phyloP scores from a whole-genome alignment of 192 early-diverging fungal genomes.

The Podila epicladia region DNA sequence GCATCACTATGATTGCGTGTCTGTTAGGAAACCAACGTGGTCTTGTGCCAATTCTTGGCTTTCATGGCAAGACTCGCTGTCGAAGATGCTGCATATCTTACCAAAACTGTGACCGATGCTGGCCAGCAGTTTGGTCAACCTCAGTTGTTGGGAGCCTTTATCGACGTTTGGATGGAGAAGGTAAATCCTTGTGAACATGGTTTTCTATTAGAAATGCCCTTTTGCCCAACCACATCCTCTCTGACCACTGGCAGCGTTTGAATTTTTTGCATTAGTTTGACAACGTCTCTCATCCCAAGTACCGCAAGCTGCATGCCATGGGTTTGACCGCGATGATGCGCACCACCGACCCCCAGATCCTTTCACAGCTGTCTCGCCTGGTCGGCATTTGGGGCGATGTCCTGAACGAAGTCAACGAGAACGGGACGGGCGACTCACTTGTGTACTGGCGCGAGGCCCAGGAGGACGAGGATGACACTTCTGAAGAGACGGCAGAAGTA shows the following conservation, averaged over 20 bases:
- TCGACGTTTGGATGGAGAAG: conserved; percentile 76
- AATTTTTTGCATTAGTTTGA: conserved; percentile 68
- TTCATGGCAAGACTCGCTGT: conserved; percentile 70
- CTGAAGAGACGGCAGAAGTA: conserved; percentile 61
- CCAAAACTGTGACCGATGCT: conserved; percentile 57
- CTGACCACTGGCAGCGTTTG: neutral
- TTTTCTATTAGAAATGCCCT: neutral
- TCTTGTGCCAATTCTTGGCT: conserved; percentile 69
- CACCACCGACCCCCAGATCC: conserved; percentile 56
- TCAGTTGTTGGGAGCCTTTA: conserved; percentile 59
- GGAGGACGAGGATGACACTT: conserved; percentile 59
- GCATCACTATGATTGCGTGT: neutral
- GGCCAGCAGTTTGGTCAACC: conserved; percentile 56
- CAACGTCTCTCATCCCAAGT: conserved; percentile 73
- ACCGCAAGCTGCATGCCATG: conserved; percentile 74
- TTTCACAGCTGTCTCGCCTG: conserved; percentile 60
- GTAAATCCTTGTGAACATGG: conserved; percentile 28
- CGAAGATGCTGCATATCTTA: conserved; percentile 63
- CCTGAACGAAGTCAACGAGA: conserved; percentile 66
- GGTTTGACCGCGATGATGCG: conserved; percentile 64
- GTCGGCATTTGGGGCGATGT: conserved; percentile 72
- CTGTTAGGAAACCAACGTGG: conserved; percentile 59
- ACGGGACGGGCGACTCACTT: conserved; percentile 69
- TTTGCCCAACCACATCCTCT: neutral
- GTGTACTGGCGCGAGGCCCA: conserved; percentile 64